These are phyloP conservation scores for Mycosarcoma maydis DNA, from an alignment of 1,284 basidiomycete genomes.

Conservation along the genomic window DNA sequence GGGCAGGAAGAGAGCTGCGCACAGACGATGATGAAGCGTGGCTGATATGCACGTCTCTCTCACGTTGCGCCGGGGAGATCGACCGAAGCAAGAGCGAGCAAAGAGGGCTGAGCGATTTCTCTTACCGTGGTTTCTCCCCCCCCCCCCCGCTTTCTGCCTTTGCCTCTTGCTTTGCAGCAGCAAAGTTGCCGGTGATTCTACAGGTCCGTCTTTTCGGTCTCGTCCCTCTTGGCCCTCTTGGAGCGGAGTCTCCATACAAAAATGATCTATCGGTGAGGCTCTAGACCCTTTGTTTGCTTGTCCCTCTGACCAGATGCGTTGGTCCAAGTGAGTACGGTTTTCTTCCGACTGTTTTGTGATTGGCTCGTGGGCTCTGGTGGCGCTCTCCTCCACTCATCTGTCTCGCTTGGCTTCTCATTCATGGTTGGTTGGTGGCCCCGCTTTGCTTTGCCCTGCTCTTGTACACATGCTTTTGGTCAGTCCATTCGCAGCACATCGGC, in stretches of 20 bases:
- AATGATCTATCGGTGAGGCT: not conserved
- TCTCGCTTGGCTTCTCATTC: not conserved
- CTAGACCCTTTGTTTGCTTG: constrained; percentile 18
- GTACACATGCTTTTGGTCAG: no score
- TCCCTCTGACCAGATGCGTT: not conserved
- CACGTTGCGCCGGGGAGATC: constrained; percentile 15
- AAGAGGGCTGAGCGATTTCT: no score
- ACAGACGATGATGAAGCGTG: no score
- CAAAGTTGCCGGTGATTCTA: constrained; percentile 14
- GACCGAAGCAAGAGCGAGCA: constrained; percentile 6
- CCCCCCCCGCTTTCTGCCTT: not conserved
- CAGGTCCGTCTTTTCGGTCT: not conserved
- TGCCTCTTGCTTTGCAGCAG: not conserved
- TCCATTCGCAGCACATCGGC: no score
- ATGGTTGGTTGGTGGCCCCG: not conserved
- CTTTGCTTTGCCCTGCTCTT: not conserved
- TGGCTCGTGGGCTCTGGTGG: not conserved
- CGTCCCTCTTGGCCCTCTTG: not conserved
- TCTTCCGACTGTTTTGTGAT: not conserved
- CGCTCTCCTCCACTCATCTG: not conserved
- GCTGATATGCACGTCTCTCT: constrained; percentile 1
- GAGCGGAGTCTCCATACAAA: constrained; percentile 29
- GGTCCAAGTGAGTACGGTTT: not conserved
- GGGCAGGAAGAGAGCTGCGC: no score
- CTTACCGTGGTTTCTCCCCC: not conserved